phyloP scores from a whole-genome alignment of 2,329 filamentous ascomycete genomes.

The Cercospora nicotianae region DNA sequence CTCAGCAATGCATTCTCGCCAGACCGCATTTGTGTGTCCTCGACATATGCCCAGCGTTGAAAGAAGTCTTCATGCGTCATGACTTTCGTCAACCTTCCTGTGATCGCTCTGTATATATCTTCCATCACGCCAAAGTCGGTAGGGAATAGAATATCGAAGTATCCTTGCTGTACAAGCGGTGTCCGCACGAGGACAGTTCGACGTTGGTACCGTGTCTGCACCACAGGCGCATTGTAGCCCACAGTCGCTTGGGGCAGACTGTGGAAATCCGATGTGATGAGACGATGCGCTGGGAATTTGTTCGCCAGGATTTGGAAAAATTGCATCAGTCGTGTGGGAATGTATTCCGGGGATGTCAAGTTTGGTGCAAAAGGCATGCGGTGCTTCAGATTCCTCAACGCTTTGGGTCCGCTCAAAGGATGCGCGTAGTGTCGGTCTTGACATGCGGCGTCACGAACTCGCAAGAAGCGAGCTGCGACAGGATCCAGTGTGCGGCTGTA shows the following conservation, averaged over 20 bases:
- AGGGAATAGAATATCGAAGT: constrained; percentile 98
- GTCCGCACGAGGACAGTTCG: constrained; percentile 87
- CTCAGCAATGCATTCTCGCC: constrained; percentile 90
- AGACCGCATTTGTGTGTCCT: constrained; percentile 82
- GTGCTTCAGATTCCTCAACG: constrained; percentile 62
- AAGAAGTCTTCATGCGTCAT: constrained; percentile 89
- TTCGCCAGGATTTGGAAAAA: constrained; percentile 90
- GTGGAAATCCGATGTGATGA: constrained; percentile 90
- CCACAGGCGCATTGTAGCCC: constrained; percentile 89
- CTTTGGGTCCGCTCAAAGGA: constrained; percentile 55
- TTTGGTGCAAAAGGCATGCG: constrained; percentile 71
- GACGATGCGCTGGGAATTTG: constrained; percentile 85
- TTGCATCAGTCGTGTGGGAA: constrained; percentile 91
- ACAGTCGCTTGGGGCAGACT: constrained; percentile 76
- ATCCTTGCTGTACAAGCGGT: constrained; percentile 93
- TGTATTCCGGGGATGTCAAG: constrained; percentile 82
- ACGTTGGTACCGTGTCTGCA: constrained; percentile 89
- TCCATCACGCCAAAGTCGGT: constrained; percentile 92
- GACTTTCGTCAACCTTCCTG: constrained; percentile 84
- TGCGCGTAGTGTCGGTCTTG: constrained; percentile 61
- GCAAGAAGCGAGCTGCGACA: constrained; percentile 76
- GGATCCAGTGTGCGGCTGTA: constrained; percentile 81
- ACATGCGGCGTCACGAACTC: constrained; percentile 75
- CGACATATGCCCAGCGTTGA: constrained; percentile 81
- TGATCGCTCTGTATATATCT: constrained; percentile 87